Evolutionary conservation across 2,329 filamentous ascomycete species (phyloP).

Genomic region (Hypoxylon sp.): DNA sequence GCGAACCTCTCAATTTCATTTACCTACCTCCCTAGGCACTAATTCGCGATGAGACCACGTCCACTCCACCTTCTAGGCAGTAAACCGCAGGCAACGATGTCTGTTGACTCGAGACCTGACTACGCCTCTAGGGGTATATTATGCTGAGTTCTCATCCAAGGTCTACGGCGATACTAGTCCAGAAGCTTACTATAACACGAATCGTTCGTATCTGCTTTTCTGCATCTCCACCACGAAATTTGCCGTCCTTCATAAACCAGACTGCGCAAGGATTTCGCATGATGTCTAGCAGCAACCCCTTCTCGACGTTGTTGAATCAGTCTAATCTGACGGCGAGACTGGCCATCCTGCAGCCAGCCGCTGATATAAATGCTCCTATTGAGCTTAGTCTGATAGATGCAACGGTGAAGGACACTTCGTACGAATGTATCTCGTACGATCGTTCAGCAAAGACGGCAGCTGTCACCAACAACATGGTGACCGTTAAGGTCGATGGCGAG

Average conservation of each 20-base stretch:
- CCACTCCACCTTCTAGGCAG: neutral
- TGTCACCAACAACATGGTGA: conserved; percentile 5
- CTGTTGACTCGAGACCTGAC: conserved; percentile 1
- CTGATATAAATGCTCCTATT: conserved; percentile 38
- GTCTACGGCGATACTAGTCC: neutral
- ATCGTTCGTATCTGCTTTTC: neutral
- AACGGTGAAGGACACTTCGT: conserved; percentile 39
- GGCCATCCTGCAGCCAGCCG: conserved; percentile 39
- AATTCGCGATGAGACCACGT: neutral
- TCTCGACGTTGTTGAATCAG: conserved; percentile 26
- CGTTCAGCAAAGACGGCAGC: conserved; percentile 18
- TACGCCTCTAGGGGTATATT: conserved; percentile 14
- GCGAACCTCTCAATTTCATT: neutral
- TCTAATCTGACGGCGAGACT: conserved; percentile 23
- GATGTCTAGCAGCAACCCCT: conserved; percentile 35
- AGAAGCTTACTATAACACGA: neutral
- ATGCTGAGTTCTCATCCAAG: neutral
- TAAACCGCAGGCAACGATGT: conserved; percentile 24
- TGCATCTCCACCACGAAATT: neutral
- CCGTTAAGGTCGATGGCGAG: conserved; percentile 39
- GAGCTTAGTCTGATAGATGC: conserved; percentile 42
- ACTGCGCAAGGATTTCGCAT: neutral
- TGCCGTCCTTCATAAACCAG: neutral
- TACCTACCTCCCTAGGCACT: neutral
- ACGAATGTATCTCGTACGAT: conserved; percentile 50